Evolutionary conservation across 768 basidiomycete genomes (phyloP).

Genomic region (Ephemerocybe angulata): DNA sequence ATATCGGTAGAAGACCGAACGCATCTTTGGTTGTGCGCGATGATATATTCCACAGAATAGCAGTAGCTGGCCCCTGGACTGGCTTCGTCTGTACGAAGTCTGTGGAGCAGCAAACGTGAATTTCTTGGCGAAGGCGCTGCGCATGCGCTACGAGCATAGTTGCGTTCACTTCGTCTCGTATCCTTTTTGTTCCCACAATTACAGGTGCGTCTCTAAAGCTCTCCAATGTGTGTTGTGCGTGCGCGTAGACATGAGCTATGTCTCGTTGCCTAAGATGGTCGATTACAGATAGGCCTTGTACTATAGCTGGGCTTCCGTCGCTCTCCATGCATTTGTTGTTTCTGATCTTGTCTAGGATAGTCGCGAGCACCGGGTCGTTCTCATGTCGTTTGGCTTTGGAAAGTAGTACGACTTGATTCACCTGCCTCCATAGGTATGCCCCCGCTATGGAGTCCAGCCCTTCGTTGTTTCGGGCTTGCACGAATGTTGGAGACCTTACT

Average conservation of each 20-base stretch:
- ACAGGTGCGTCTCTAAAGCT: slow-evolving; percentile 15
- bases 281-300: neutral
- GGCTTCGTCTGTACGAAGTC: neutral
- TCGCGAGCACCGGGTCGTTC: slow-evolving; percentile 8
- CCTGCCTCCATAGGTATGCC: slow-evolving; percentile 11
- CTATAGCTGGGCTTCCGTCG: neutral
- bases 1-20: slow-evolving; percentile 14
- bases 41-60: slow-evolving; percentile 6
- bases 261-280: neutral
- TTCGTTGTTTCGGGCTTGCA: neutral
- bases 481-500: neutral
- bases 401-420: slow-evolving; percentile 10
- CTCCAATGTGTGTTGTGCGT: neutral
- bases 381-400: slow-evolving; percentile 12
- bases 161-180: slow-evolving; percentile 13
- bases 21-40: slow-evolving; percentile 1
- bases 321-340: neutral
- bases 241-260: neutral
- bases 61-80: neutral
- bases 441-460: slow-evolving; percentile 10
- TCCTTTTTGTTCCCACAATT: slow-evolving; percentile 14
- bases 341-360: slow-evolving; percentile 10
- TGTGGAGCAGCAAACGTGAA: neutral
- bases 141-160: slow-evolving; percentile 9
- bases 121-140: neutral